phyloP scores from a whole-genome alignment of 179 eudicot species.

The Nepenthes alata region DNA sequence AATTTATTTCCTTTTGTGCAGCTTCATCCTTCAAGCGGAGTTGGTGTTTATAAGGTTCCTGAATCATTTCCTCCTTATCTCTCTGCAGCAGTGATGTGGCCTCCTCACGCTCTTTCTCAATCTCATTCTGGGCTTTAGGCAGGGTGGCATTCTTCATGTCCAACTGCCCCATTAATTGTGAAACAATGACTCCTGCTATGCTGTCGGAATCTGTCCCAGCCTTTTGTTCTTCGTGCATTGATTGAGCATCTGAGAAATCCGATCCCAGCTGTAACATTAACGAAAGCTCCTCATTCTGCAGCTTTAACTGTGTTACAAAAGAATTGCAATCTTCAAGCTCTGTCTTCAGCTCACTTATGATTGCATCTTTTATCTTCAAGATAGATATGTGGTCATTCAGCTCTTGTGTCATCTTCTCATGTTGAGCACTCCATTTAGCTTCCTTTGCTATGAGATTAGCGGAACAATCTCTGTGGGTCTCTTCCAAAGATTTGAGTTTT shows the following conservation, averaged over 20 bases:
- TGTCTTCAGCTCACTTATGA: slow-evolving; percentile 32
- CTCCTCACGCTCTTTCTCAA: slow-evolving; percentile 34
- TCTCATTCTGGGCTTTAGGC: slow-evolving; percentile 14
- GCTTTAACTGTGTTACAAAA: slow-evolving; percentile 30
- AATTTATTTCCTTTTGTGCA: slow-evolving; percentile 18
- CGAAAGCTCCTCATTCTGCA: slow-evolving; percentile 65
- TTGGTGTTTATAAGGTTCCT: background rate
- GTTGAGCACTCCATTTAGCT: slow-evolving; percentile 45
- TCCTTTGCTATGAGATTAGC: slow-evolving; percentile 45
- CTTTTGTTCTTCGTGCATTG: slow-evolving; percentile 5
- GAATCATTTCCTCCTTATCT: slow-evolving; percentile 5
- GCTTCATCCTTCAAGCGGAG: slow-evolving; percentile 22
- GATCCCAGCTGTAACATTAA: slow-evolving; percentile 38
- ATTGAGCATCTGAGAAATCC: slow-evolving; percentile 25
- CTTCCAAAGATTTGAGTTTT: slow-evolving; percentile 59
- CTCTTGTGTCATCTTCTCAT: slow-evolving; percentile 35
- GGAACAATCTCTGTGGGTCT: slow-evolving; percentile 48
- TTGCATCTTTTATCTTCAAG: slow-evolving; percentile 29
- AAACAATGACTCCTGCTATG: slow-evolving; percentile 6
- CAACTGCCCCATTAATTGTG: slow-evolving; percentile 26
- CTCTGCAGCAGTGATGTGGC: slow-evolving; percentile 14
- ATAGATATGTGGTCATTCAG: slow-evolving; percentile 25
- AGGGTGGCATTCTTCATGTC: slow-evolving; percentile 24
- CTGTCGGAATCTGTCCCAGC: slow-evolving; percentile 12
- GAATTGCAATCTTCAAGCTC: slow-evolving; percentile 40